phyloP scores from a whole-genome alignment of 2,329 filamentous ascomycete species.

The Talaromyces pinophilus region DNA sequence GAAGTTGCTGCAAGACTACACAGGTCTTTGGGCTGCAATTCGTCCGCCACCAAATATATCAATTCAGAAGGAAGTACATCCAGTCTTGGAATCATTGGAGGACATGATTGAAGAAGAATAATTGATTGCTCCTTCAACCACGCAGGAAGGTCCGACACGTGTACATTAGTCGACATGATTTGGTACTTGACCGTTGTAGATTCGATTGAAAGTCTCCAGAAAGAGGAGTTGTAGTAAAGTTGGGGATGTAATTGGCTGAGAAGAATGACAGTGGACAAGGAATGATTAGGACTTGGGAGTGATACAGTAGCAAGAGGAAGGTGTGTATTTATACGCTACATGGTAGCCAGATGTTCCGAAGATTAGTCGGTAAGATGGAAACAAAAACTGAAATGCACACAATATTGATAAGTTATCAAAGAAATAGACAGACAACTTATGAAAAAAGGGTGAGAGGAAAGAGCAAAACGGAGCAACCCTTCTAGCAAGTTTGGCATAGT shows the following conservation, averaged over 20 bases:
- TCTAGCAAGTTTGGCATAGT: background rate
- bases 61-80: background rate
- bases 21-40: background rate
- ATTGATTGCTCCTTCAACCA: background rate
- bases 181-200: background rate
- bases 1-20: background rate
- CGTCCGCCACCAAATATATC: background rate
- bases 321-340: background rate
- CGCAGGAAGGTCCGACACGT: background rate
- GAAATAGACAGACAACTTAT: background rate
- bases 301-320: background rate
- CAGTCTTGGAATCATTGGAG: background rate
- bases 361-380: background rate
- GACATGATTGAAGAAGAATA: background rate
- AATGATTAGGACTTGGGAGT: background rate
- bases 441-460: background rate
- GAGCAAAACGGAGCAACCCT: background rate
- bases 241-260: background rate
- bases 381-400: background rate
- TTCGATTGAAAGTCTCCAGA: background rate
- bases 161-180: background rate
- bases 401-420: background rate
- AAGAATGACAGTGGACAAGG: background rate
- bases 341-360: background rate
- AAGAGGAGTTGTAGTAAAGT: background rate